These are phyloP conservation scores for Apiospora marii DNA, from an alignment of 2,329 filamentous ascomycete genomes.

Conservation along the genomic window DNA sequence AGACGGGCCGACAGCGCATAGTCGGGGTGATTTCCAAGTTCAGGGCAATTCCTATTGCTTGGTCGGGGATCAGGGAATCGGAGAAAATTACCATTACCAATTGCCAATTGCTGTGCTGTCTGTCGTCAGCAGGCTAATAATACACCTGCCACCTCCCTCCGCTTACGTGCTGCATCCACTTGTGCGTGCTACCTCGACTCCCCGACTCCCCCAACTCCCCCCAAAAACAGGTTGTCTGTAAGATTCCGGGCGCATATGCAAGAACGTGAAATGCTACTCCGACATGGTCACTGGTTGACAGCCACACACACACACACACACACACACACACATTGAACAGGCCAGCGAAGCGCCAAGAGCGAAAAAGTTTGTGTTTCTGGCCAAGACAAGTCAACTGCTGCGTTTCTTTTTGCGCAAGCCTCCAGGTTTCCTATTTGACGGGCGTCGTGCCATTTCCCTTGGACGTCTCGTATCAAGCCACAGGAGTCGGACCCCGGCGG, in stretches of 20 bases:
- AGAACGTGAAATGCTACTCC: not conserved
- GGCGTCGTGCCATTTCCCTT: slow-evolving; percentile 12
- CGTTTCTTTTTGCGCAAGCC: not conserved
- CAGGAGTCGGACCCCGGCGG: not conserved
- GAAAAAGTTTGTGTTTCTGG: not conserved
- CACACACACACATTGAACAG: not conserved
- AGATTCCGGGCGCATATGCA: not conserved
- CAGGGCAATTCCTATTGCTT: not conserved
- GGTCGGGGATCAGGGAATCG: not conserved
- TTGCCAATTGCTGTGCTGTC: not conserved
- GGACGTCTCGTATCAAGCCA: slow-evolving; percentile 15
- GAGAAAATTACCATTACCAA: not conserved
- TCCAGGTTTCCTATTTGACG: not conserved
- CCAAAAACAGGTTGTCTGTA: not conserved
- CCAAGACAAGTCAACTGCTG: not conserved
- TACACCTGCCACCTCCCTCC: not conserved
- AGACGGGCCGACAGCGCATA: slow-evolving; percentile 12
- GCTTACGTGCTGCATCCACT: not conserved
- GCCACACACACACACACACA: not conserved
- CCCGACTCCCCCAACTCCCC: not conserved
- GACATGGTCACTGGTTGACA: not conserved
- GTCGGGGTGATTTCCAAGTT: not conserved
- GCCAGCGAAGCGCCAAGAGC: not conserved
- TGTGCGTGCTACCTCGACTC: not conserved
- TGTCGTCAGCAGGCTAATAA: not conserved